These are phyloP conservation scores for Exophiala mesophila DNA, from an alignment of 2,329 filamentous ascomycete genomes.

Conservation along the genomic window DNA sequence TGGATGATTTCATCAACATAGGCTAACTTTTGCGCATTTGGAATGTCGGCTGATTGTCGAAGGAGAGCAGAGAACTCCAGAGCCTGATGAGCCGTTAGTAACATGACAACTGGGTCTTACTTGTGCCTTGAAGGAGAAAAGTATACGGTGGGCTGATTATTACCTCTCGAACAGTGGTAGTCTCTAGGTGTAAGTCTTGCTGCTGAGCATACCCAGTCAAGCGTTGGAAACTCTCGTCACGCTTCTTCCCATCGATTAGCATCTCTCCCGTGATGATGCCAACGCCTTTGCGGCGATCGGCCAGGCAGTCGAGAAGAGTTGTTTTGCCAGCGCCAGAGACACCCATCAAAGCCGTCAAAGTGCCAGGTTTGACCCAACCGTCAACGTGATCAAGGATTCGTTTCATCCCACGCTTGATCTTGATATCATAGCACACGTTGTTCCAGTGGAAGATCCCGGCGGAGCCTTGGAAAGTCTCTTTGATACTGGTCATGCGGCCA, in stretches of 20 bases:
- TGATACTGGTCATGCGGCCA: neutral
- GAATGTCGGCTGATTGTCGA: slow-evolving; percentile 70
- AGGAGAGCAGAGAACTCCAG: slow-evolving; percentile 73
- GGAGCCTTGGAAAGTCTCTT: slow-evolving; percentile 39
- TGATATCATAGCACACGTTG: slow-evolving; percentile 74
- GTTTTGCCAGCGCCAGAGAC: slow-evolving; percentile 92
- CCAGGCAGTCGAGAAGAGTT: slow-evolving; percentile 78
- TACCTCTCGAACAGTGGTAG: slow-evolving; percentile 78
- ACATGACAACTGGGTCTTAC: too few relatives aligned
- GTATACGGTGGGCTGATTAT: slow-evolving; percentile 70
- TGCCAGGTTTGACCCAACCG: slow-evolving; percentile 90
- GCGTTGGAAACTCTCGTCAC: slow-evolving; percentile 77
- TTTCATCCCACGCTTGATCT: slow-evolving; percentile 69
- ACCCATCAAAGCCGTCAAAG: slow-evolving; percentile 81
- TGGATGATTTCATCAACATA: slow-evolving; percentile 91
- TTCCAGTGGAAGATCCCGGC: slow-evolving; percentile 71
- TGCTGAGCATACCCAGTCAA: slow-evolving; percentile 91
- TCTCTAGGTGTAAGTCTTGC: slow-evolving; percentile 80
- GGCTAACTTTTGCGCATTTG: slow-evolving; percentile 71
- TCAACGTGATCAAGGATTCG: slow-evolving; percentile 80
- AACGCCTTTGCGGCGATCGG: slow-evolving; percentile 73
- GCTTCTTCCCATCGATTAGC: slow-evolving; percentile 66
- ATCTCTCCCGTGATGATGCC: slow-evolving; percentile 84
- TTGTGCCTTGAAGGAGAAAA: neutral
- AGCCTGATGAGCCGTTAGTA: too few relatives aligned